These are phyloP conservation scores for Scedosporium minutisporum DNA, from an alignment of 2,329 filamentous ascomycete species.

Conservation along the genomic window DNA sequence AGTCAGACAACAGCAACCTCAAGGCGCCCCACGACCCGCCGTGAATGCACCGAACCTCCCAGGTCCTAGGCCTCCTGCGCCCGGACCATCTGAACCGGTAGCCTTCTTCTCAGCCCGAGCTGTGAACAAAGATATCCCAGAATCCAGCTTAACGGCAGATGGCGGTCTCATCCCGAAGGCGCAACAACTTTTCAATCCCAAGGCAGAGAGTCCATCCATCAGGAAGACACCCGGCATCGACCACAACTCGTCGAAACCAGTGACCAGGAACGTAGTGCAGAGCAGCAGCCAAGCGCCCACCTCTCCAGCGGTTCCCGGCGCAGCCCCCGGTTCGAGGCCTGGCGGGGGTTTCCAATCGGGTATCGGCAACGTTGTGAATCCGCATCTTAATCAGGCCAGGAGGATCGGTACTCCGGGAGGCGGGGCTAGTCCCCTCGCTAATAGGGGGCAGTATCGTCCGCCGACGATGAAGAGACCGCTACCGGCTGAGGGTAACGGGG, in stretches of 20 bases:
- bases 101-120: conserved; percentile 65
- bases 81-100: conserved; percentile 28
- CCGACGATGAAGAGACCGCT: conserved; percentile 47
- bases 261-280: conserved; percentile 27
- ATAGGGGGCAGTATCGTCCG: conserved; percentile 48
- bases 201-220: conserved; percentile 72
- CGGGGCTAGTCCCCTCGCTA: conserved; percentile 45
- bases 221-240: conserved; percentile 83
- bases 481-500: conserved; percentile 18
- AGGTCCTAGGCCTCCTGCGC: conserved; percentile 19
- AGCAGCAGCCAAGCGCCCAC: conserved; percentile 10
- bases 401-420: conserved; percentile 50
- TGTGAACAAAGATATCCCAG: conserved; percentile 42
- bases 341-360: conserved; percentile 16
- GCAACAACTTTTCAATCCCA: conserved; percentile 58
- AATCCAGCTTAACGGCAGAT: conserved; percentile 27
- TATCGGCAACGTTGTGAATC: conserved; percentile 38
- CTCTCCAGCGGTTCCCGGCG: conserved; percentile 12
- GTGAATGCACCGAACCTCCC: conserved; percentile 9
- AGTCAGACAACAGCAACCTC: neutral
- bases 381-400: conserved; percentile 42
- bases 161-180: conserved; percentile 32
- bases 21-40: neutral
- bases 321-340: conserved; percentile 20
- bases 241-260: conserved; percentile 64